Evolutionary conservation across 768 basidiomycete species (phyloP).

Genomic region (Austroboletus eburneus): DNA sequence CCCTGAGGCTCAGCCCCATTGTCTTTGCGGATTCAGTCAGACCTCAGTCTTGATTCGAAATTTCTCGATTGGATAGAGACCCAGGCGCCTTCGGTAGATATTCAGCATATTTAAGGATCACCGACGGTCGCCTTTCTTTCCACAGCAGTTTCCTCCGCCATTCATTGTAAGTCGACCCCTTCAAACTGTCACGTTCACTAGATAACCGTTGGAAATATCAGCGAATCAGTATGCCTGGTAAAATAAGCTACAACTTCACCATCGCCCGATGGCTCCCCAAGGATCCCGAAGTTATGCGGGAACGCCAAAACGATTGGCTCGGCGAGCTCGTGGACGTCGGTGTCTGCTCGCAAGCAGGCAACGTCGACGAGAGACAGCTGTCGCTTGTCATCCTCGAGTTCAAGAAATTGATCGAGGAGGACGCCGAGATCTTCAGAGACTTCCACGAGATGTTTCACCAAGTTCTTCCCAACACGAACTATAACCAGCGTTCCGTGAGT

Average conservation of each 20-base stretch:
- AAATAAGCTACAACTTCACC: constrained; percentile 18
- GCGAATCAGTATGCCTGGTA: constrained; percentile 9
- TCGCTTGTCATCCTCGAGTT: constrained; percentile 11
- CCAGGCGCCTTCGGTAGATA: too few species aligned
- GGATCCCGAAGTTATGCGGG: constrained; percentile 10
- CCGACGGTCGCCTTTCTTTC: too few species aligned
- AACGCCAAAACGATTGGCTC: constrained; percentile 24
- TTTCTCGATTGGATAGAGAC: too few species aligned
- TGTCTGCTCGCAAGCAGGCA: constrained; percentile 8
- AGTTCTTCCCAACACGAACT: constrained; percentile 1
- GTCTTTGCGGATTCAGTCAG: too few species aligned
- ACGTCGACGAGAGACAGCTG: constrained; percentile 8
- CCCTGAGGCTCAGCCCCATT: too few species aligned
- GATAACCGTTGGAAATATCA: too few species aligned
- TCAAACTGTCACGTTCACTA: too few species aligned
- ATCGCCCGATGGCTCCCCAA: constrained; percentile 20
- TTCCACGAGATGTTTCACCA: constrained; percentile 26
- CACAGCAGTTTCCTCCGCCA: too few species aligned
- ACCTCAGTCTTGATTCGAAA: too few species aligned
- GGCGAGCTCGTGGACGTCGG: constrained; percentile 17
- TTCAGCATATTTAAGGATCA: too few species aligned
- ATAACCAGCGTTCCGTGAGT: constrained; percentile 6
- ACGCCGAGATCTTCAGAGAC: constrained; percentile 3
- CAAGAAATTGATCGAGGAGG: constrained; percentile 16
- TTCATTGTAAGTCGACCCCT: too few species aligned